Evolutionary conservation across 345 rosid species (phyloP), one percentile per base, ranked within the genome.

Genomic region (Chamaenerion angustifolium): DNA sequence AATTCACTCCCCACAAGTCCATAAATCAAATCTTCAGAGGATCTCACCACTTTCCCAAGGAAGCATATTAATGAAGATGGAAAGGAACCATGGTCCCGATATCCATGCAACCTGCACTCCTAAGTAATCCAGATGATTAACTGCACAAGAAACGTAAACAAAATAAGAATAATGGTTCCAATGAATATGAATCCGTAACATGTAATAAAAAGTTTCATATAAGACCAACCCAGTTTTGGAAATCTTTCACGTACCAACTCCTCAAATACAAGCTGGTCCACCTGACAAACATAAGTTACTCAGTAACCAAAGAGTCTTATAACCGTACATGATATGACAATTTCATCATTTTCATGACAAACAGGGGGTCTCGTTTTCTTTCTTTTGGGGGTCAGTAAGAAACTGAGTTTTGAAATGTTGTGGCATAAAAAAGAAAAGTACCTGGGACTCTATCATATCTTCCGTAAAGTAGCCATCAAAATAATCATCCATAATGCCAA

Each of bases 91-190:
- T 56, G 98, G 89, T 67, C 80, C 93, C 52, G 95, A 80, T 43
- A 84, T 73, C 96, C 98, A 92, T 46, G 98, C 72, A 61, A 84
- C 96, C 83, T 92, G 98, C 76, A 92, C 98, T 84, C 98, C 96
- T 85, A 92, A 81, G 96, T 77, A 83, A 82, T 92, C 96, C 81
- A 92, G 89, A 84, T 87, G 98, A 76, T 80, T 75, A 79, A 84
- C 98, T 92, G 96, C 96, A 83, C 62, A 80, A 74, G 64, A 66
- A 71, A 72, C 64, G 76, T 60, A 58, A 60, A 60, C 58, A 58
- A 63, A 62, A 71, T 75, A 61, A 67, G 57, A 74, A 68, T 63
- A 56, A 73, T 64, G 62, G 76, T 70, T 43, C 59, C 59, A 40
- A 45, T 31, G 61, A 56, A 43, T 57, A 60, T 57, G 60, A 63